A percentile compares a stretch with the other conserved stretches of the same genome.
Conservation (phyloP, 441 rosid genomes). For the Gossypium lobatum region DNA sequence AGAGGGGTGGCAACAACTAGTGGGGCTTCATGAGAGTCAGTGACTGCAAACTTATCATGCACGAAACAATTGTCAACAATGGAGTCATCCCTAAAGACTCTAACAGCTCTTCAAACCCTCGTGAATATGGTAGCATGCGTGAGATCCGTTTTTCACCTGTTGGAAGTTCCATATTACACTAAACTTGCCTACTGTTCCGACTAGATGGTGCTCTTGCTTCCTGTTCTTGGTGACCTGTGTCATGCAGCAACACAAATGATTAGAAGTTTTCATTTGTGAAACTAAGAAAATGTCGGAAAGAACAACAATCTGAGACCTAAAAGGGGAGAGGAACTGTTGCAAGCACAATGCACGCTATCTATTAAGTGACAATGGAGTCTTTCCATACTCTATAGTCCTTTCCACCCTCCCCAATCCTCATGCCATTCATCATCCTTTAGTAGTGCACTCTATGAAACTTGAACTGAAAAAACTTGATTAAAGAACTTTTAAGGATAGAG, state of each 20-base stretch:
- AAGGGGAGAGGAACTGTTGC: no score
- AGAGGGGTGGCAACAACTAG: conserved; percentile 86
- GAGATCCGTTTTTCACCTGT: conserved; percentile 53
- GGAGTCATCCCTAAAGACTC: conserved; percentile 79
- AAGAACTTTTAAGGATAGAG: not conserved
- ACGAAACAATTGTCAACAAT: conserved; percentile 94
- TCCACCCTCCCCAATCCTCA: not conserved
- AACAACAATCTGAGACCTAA: not conserved
- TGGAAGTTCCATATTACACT: conserved; percentile 95
- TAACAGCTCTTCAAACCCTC: conserved; percentile 96
- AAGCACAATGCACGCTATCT: no score
- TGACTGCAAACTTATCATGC: conserved; percentile 90
- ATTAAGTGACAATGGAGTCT: no score
- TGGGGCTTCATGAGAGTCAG: conserved; percentile 91
- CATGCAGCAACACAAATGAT: conserved; percentile 5
- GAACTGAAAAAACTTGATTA: not conserved
- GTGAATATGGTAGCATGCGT: conserved; percentile 81
- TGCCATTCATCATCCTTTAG: not conserved
- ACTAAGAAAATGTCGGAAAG: not conserved
- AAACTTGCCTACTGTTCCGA: conserved; percentile 53
- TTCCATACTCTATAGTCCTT: not conserved
- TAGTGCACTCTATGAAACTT: not conserved
- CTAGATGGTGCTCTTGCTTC: conserved; percentile 94
- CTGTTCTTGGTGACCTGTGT: conserved; percentile 82
- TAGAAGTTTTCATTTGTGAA: not conserved